Evolutionary conservation across 306 rosid species (phyloP).

Genomic region (Sicyos edulis): DNA sequence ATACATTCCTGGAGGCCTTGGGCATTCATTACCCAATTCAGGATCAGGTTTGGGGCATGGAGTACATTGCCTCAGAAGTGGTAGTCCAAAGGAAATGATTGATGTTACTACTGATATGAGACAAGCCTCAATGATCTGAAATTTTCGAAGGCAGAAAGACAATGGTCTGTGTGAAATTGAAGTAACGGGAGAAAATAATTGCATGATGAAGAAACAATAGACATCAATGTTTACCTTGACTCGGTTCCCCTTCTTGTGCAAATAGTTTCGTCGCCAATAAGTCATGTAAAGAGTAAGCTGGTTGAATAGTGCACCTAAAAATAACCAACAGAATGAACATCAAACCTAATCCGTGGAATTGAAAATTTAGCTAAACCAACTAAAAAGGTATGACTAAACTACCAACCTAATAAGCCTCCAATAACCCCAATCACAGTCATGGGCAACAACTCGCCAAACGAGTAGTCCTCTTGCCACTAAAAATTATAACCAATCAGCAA

Average conservation of each 20-base stretch:
- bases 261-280: constrained; percentile 77
- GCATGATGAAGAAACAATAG: constrained; percentile 1
- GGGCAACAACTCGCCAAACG: constrained; percentile 83
- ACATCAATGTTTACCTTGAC: constrained; percentile 54
- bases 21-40: constrained; percentile 74
- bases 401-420: constrained; percentile 87
- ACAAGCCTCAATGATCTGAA: constrained; percentile 90
- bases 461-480: constrained; percentile 97
- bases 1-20: constrained; percentile 84
- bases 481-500: constrained; percentile 37
- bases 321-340: constrained; percentile 8
- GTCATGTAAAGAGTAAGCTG: constrained; percentile 75
- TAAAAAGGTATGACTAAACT: neutral
- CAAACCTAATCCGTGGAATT: constrained; percentile 14
- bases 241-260: constrained; percentile 86
- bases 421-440: constrained; percentile 92
- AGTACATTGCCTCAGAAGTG: constrained; percentile 81
- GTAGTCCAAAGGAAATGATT: constrained; percentile 78
- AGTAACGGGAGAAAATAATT: constrained; percentile 10
- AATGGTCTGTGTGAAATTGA: neutral
- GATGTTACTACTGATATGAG: constrained; percentile 77
- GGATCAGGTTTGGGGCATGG: constrained; percentile 77
- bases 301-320: constrained; percentile 84
- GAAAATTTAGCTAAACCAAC: neutral
- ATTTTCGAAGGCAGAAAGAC: neutral